Evolutionary conservation across 306 rosid genomes (phyloP).

Genomic region (Ziziphus jujuba): DNA sequence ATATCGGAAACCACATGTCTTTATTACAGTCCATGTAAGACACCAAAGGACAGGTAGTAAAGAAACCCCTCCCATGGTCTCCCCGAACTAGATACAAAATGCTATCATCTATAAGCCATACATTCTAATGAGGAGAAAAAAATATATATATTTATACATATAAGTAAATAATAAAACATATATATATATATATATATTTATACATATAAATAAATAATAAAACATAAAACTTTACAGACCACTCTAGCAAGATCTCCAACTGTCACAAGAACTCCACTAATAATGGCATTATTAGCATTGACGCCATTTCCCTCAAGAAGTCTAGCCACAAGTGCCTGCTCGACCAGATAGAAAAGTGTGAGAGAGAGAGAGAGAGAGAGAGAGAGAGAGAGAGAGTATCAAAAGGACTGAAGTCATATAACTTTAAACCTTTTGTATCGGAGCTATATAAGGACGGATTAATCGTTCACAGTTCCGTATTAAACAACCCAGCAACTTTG

Average conservation of each 20-base stretch:
- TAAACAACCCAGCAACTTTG: constrained; percentile 91
- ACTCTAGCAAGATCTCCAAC: constrained; percentile 99
- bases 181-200: neutral
- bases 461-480: constrained; percentile 94
- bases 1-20: too few relatives aligned
- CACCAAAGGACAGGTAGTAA: too few relatives aligned
- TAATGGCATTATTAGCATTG: constrained; percentile 76
- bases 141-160: neutral
- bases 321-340: constrained; percentile 92
- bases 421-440: constrained; percentile 80
- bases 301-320: constrained; percentile 62
- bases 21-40: too few relatives aligned
- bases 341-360: constrained; percentile 28
- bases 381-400: constrained; percentile 3
- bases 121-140: neutral
- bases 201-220: constrained; percentile 2
- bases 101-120: neutral
- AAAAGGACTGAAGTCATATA: neutral
- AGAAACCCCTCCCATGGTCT: too few relatives aligned
- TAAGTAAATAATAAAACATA: constrained; percentile 1
- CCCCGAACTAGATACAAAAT: neutral
- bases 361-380: constrained; percentile 13
- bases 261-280: constrained; percentile 96
- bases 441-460: constrained; percentile 92
- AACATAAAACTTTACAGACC: constrained; percentile 53